Percentiles rank a stretch among this genome's conserved stretches.
Conservation (phyloP, 2,329 filamentous ascomycete genomes). For the Colletotrichum coccodes region DNA sequence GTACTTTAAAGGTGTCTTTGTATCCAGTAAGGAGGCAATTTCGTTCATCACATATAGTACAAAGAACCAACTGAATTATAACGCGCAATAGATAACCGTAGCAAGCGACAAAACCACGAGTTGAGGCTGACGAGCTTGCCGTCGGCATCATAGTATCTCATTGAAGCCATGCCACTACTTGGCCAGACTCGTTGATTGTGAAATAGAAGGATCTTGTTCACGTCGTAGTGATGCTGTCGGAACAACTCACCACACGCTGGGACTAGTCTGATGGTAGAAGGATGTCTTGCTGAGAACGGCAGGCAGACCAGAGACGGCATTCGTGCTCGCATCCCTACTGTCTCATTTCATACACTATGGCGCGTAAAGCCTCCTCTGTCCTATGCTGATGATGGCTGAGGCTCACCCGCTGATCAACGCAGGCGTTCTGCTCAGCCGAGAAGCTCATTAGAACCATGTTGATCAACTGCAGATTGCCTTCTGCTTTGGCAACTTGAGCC, state of each 20-base stretch:
- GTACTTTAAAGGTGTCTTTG: background rate
- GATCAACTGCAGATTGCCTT: background rate
- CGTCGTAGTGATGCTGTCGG: background rate
- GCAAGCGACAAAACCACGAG: background rate
- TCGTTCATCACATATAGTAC: background rate
- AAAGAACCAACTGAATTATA: background rate
- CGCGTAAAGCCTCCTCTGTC: background rate
- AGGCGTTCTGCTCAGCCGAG: slow-evolving; percentile 1
- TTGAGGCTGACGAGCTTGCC: background rate
- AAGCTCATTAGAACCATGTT: slow-evolving; percentile 8
- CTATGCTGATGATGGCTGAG: background rate
- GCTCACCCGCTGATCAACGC: background rate
- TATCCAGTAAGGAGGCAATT: background rate
- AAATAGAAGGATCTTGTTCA: background rate
- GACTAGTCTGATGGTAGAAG: too few species aligned
- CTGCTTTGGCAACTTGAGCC: background rate
- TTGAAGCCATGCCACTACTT: background rate
- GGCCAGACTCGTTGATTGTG: background rate
- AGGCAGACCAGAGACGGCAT: background rate
- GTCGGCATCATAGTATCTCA: background rate
- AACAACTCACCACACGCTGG: too few species aligned
- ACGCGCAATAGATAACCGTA: background rate
- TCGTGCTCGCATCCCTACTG: background rate
- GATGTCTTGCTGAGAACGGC: background rate
- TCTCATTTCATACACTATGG: background rate